phyloP scores from a whole-genome alignment of 257 asterid genomes.

The Solanum piurae region DNA sequence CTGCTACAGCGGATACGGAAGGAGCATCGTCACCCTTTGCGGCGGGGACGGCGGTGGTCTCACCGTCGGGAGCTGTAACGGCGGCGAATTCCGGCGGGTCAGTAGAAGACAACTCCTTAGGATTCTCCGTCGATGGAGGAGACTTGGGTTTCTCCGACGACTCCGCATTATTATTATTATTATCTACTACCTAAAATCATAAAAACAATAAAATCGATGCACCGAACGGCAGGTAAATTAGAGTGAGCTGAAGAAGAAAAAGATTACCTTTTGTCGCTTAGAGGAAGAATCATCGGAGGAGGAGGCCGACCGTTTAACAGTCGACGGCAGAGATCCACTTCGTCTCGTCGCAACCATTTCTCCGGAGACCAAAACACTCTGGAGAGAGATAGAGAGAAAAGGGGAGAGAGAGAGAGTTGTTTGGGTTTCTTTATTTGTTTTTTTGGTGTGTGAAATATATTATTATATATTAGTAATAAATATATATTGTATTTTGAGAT shows the following conservation, averaged over 20 bases:
- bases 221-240: neutral
- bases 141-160: slow-evolving; percentile 25
- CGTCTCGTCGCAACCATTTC: slow-evolving; percentile 87
- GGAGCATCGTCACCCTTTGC: neutral
- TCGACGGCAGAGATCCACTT: slow-evolving; percentile 87
- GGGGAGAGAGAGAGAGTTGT: neutral
- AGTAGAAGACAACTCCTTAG: slow-evolving; percentile 43
- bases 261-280: slow-evolving; percentile 63
- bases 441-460: neutral
- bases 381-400: neutral
- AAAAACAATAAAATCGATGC: neutral
- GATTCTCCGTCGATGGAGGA: slow-evolving; percentile 37
- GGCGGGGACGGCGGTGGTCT: neutral
- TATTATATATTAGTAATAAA: neutral
- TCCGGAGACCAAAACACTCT: neutral
- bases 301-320: slow-evolving; percentile 63
- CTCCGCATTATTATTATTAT: slow-evolving; percentile 16
- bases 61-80: slow-evolving; percentile 8
- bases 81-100: slow-evolving; percentile 39
- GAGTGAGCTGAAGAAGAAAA: neutral
- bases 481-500: neutral
- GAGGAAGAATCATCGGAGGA: slow-evolving; percentile 64
- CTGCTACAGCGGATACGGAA: slow-evolving; percentile 20
- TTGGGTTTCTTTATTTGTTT: neutral
- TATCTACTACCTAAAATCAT: slow-evolving; percentile 31